Conservation (phyloP, 2,329 filamentous ascomycete species). For the Ophiostoma angusticollis region DNA sequence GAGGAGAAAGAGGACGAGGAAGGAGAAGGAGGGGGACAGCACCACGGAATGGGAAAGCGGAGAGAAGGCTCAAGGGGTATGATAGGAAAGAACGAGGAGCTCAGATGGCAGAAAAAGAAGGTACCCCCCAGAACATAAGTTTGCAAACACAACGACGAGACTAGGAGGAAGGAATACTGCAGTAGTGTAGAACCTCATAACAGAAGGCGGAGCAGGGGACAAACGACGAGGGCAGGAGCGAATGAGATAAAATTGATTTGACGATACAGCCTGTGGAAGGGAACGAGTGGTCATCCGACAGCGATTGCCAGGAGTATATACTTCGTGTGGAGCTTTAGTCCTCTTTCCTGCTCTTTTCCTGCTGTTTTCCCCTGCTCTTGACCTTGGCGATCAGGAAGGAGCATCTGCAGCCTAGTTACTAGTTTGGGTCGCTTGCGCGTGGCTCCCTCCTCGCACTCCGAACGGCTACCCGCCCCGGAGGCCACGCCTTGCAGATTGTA, state of each 20-base stretch:
- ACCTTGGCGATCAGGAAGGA: no score
- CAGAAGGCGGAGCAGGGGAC: not conserved
- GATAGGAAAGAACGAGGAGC: not conserved
- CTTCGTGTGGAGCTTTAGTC: no score
- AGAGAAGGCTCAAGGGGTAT: not conserved
- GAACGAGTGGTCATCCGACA: no score
- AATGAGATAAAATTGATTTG: conserved; percentile 6
- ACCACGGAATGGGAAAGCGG: not conserved
- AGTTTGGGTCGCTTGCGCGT: no score
- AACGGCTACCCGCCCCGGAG: no score
- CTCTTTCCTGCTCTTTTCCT: no score
- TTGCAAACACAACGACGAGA: not conserved
- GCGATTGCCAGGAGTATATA: no score
- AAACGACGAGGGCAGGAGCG: not conserved
- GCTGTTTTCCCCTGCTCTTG: no score
- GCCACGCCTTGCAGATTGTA: no score
- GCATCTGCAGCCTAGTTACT: no score
- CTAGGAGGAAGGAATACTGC: not conserved
- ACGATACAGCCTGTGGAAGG: no score
- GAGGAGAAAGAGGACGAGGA: conserved; percentile 4
- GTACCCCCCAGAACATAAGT: not conserved
- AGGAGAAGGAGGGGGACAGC: conserved; percentile 1
- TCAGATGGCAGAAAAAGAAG: not conserved
- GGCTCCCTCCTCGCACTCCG: no score
- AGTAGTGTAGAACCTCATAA: not conserved